A percentile compares a stretch with the other conserved stretches of the same genome.
Evolutionary conservation across 1,284 basidiomycete genomes (phyloP).

Genomic region (Ganoderma boninense): DNA sequence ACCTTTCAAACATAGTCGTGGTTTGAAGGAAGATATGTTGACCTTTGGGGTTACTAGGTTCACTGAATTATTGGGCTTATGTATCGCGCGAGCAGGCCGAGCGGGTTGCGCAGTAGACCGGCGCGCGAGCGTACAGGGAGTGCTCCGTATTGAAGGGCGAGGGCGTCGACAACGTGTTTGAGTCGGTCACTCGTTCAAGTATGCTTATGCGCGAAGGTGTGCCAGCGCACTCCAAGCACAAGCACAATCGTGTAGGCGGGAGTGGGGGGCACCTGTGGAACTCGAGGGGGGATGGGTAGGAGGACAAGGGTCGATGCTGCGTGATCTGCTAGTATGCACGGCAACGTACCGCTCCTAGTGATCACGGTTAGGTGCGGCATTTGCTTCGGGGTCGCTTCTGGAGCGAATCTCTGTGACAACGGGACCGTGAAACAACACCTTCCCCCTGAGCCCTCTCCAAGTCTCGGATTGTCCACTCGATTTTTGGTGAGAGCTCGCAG

Average conservation of each 20-base stretch:
- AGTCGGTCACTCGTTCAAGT: slow-evolving; percentile 93
- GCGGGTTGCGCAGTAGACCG: slow-evolving; percentile 80
- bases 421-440: no score
- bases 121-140: slow-evolving; percentile 92
- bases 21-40: no score
- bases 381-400: no score
- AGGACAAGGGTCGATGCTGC: slow-evolving; percentile 53
- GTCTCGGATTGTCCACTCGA: no score
- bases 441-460: no score
- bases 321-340: slow-evolving; percentile 44
- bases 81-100: slow-evolving; percentile 81
- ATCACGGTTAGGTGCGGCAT: no score
- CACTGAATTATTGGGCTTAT: slow-evolving; percentile 47
- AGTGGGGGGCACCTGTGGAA: slow-evolving; percentile 56
- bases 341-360: no score
- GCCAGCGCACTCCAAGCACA: slow-evolving; percentile 50
- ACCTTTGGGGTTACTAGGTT: slow-evolving; percentile 14
- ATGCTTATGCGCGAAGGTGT: slow-evolving; percentile 92
- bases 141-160: slow-evolving; percentile 92
- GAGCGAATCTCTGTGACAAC: no score
- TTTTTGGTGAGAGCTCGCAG: no score
- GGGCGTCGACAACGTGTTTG: slow-evolving; percentile 95
- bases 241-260: slow-evolving; percentile 29
- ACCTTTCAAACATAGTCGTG: slow-evolving; percentile 17
- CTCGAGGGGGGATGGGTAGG: slow-evolving; percentile 54